These are phyloP conservation scores for Teunomyces barrocoloradensis DNA, from an alignment of 805 yeast species.

Conservation along the genomic window DNA sequence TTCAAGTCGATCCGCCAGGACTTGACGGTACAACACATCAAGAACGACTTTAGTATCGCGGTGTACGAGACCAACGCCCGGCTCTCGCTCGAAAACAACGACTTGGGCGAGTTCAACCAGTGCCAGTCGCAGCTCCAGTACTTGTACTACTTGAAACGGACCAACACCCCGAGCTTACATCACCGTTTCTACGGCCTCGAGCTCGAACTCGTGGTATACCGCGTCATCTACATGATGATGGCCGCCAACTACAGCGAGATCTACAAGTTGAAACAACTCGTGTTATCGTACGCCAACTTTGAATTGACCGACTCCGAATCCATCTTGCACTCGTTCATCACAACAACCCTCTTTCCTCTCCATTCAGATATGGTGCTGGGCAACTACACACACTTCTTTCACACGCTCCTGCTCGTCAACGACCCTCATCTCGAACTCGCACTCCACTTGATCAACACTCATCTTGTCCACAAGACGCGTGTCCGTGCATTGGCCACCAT, in stretches of 20 bases:
- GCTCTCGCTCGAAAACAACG: constrained; percentile 78
- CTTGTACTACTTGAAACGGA: constrained; percentile 47
- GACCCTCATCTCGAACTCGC: constrained; percentile 17
- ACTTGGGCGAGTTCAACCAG: constrained; percentile 92
- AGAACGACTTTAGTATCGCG: constrained; percentile 66
- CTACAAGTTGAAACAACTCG: constrained; percentile 34
- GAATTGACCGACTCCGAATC: constrained; percentile 8
- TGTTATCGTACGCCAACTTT: constrained; percentile 5
- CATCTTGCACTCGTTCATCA: constrained; percentile 15
- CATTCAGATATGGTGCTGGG: constrained; percentile 25
- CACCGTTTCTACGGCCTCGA: constrained; percentile 19
- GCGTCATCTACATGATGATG: constrained; percentile 70
- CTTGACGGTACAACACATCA: constrained; percentile 84
- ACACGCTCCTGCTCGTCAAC: constrained; percentile 12
- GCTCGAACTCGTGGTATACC: constrained; percentile 69
- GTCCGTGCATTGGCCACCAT: constrained; percentile 54
- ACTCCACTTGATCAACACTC: constrained; percentile 25
- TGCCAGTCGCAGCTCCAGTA: constrained; percentile 79
- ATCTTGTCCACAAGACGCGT: constrained; percentile 58
- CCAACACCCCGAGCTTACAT: constrained; percentile 25
- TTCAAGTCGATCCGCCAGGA: constrained; percentile 92
- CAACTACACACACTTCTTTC: constrained; percentile 56
- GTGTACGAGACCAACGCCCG: constrained; percentile 88
- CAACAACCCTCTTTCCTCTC: constrained; percentile 12
- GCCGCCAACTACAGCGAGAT: constrained; percentile 65